Conservation (phyloP, 192 early-diverging fungal species). For the Gigaspora rosea region DNA sequence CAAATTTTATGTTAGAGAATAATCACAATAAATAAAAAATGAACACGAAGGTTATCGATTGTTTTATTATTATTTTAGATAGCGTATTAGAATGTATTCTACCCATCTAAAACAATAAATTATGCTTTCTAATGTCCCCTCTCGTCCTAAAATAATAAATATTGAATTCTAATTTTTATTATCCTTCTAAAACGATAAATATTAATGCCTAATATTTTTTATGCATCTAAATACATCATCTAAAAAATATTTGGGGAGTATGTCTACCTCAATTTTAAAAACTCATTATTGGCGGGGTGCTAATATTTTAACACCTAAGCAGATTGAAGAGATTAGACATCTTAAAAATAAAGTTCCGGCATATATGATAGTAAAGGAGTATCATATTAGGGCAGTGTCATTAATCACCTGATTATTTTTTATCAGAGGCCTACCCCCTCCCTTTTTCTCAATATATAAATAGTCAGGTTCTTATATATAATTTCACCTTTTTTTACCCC, state of each 20-base stretch:
- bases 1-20: too few species aligned
- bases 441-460: too few species aligned
- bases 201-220: background rate
- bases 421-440: too few species aligned
- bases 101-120: background rate
- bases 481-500: too few species aligned
- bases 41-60: too few species aligned
- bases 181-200: conserved; percentile 4
- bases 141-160: conserved; percentile 1
- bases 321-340: conserved; percentile 12
- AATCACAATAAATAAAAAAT: too few species aligned
- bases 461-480: too few species aligned
- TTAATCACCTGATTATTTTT: too few species aligned
- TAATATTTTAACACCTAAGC: background rate
- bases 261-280: background rate
- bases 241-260: background rate
- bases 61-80: conserved; percentile 5
- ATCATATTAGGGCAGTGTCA: too few species aligned
- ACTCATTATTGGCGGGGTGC: background rate
- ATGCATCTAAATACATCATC: background rate
- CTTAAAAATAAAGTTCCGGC: background rate
- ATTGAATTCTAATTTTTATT: conserved; percentile 5
- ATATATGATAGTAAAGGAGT: background rate
- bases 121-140: background rate
- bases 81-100: background rate